Evolutionary conservation across 805 yeast genomes (phyloP), one percentile per base, ranked within the genome.

Genomic region (Tanozyma kutaoensis): DNA sequence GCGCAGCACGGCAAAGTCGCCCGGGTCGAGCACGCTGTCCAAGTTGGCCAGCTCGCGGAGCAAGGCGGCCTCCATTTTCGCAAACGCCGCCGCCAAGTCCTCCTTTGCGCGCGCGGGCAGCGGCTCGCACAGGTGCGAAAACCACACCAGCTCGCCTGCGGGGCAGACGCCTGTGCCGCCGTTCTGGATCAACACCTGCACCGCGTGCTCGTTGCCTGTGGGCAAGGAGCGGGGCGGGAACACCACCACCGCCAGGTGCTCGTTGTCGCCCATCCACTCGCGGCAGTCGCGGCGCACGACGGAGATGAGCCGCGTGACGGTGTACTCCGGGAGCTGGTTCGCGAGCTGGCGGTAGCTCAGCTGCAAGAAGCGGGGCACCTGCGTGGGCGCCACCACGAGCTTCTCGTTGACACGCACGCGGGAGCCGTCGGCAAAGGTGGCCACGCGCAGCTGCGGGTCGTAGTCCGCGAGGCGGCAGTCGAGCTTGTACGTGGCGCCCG

Each of bases 401-500:
- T 79, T 80, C 51, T 91, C 97, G 30, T 75, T 66, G 25, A 88
- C 80, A 34, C 65, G 68, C 20, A 84, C 75, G 27, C 61, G 56
- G 12, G 85, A 67, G 17, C 93, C 91, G 48, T 86, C 95, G 32
- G 67, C 59, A 37, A 81, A 72, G 22, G 59, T 58, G 6, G 93
- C 95, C 14, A 72, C 58, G 42, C 79, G 76, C 17, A 70, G 56
- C 15, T 49, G 55, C 20, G 76, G 71, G 47, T 88, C 88, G 52
- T 60, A 84, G 20, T 71, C 69, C 4, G 55, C 55, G 28, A 88
- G 52, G 22, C 63, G 56, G 11, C 91, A 76, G 45, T 76, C 73
- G 30, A 88, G 62, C 50, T 85, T 84, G 55, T 91, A 88, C 19
- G 93, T 82, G 29, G 96, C 78, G 29, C 97, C 97, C 12, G 91